Conservation (phyloP, 371 early-diverging fungal genomes). For the Sporodiniella umbellata region DNA sequence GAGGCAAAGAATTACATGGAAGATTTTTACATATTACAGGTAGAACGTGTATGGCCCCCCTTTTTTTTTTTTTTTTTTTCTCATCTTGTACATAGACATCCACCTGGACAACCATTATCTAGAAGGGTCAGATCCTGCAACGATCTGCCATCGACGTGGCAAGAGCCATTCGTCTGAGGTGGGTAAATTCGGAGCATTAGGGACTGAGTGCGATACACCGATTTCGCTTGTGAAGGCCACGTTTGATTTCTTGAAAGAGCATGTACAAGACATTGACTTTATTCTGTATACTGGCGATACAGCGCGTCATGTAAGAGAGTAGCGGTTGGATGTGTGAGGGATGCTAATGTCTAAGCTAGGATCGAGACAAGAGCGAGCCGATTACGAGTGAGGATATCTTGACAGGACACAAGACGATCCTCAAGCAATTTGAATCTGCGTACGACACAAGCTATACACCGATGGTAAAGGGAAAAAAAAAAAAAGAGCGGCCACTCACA, state of each 20-base stretch:
- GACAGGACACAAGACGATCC: constrained; percentile 23
- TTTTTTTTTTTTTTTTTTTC: neutral
- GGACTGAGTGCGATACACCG: constrained; percentile 39
- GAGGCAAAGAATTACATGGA: constrained; percentile 17
- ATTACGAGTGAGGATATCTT: constrained; percentile 25
- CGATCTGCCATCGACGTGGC: constrained; percentile 24
- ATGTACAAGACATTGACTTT: constrained; percentile 36
- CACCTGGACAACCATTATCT: constrained; percentile 36
- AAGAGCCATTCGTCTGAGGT: constrained; percentile 9
- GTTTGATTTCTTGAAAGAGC: constrained; percentile 34
- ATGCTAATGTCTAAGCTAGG: constrained; percentile 12
- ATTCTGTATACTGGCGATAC: constrained; percentile 52
- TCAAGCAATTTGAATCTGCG: constrained; percentile 25
- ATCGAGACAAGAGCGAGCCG: constrained; percentile 29
- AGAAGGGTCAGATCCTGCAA: constrained; percentile 22
- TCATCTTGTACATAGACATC: constrained; percentile 23
- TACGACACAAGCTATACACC: constrained; percentile 25
- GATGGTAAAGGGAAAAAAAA: constrained; percentile 14
- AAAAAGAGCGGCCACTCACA: neutral
- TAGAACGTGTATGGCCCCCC: constrained; percentile 6
- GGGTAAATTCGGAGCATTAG: constrained; percentile 38
- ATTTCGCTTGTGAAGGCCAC: constrained; percentile 27
- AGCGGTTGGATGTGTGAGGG: constrained; percentile 5
- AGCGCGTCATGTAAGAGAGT: constrained; percentile 36
- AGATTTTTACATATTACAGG: constrained; percentile 45